Conservation (phyloP, 768 basidiomycete species). For the Phylloporus scabripes region DNA sequence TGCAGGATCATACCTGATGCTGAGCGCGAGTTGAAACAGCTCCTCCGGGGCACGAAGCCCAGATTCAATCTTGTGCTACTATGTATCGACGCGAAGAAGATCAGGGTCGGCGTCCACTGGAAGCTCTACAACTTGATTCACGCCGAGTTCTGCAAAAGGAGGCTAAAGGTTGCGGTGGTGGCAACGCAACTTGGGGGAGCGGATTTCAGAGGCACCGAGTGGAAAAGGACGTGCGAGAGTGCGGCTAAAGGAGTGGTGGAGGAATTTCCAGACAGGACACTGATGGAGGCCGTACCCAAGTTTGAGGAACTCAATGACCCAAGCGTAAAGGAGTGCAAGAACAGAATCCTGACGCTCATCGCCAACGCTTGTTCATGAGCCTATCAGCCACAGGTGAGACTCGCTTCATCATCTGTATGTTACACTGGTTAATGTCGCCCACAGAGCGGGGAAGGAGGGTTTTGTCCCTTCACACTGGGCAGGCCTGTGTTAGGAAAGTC, state of each 20-base stretch:
- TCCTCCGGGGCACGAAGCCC: slow-evolving; percentile 13
- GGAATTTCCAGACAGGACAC: slow-evolving; percentile 7
- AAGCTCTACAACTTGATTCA: slow-evolving; percentile 17
- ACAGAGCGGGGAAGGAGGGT: neutral
- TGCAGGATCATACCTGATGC: slow-evolving; percentile 8
- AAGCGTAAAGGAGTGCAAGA: slow-evolving; percentile 15
- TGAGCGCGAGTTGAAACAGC: slow-evolving; percentile 12
- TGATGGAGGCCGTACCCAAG: slow-evolving; percentile 19
- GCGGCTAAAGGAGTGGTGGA: slow-evolving; percentile 6
- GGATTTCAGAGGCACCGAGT: slow-evolving; percentile 6
- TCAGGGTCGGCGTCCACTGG: slow-evolving; percentile 12
- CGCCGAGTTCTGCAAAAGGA: slow-evolving; percentile 10
- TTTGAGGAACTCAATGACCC: slow-evolving; percentile 11
- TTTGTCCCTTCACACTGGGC: neutral
- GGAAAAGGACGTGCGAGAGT: slow-evolving; percentile 15
- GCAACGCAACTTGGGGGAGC: slow-evolving; percentile 10
- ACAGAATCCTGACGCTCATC: slow-evolving; percentile 20
- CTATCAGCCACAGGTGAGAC: neutral
- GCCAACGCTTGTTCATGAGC: slow-evolving; percentile 5
- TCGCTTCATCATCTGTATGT: neutral
- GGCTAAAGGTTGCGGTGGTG: slow-evolving; percentile 14
- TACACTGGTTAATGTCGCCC: slow-evolving; percentile 1
- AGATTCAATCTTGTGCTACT: slow-evolving; percentile 17
- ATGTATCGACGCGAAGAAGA: slow-evolving; percentile 20
- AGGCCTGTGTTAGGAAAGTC: neutral